A percentile compares a stretch with the other conserved stretches of the same genome.
Evolutionary conservation across 1,284 basidiomycete genomes (phyloP).

Genomic region (Pseudozyma tsukubaensis): DNA sequence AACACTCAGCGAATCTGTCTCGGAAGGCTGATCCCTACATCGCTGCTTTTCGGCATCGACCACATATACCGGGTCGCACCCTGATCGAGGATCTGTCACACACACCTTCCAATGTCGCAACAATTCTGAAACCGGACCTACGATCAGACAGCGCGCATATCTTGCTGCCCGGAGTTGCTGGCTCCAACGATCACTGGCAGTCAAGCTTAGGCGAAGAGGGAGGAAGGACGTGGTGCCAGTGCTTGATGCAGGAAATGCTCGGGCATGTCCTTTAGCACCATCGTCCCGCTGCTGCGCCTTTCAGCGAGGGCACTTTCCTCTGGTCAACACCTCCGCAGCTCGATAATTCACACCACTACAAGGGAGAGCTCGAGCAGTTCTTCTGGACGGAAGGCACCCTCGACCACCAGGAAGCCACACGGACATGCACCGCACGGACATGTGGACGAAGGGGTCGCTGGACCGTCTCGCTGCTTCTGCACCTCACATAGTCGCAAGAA

Average conservation of each 20-base stretch:
- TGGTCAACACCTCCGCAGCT: not conserved
- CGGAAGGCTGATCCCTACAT: too few species aligned
- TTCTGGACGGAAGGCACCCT: not conserved
- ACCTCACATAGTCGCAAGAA: constrained; percentile 15
- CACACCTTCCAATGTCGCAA: constrained; percentile 8
- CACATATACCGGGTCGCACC: not conserved
- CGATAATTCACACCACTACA: not conserved
- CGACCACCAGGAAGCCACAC: not conserved
- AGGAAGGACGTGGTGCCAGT: not conserved
- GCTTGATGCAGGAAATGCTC: constrained; percentile 21
- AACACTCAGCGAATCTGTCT: too few species aligned
- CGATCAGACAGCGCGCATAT: constrained; percentile 12
- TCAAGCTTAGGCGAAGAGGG: not conserved
- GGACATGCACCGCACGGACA: constrained; percentile 35
- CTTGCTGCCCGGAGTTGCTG: constrained; percentile 39
- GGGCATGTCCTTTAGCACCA: constrained; percentile 43
- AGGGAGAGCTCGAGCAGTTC: constrained; percentile 12
- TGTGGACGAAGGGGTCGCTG: constrained; percentile 22
- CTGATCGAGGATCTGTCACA: not conserved
- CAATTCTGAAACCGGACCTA: constrained; percentile 3
- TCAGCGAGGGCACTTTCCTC: constrained; percentile 23
- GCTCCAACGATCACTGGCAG: constrained; percentile 14
- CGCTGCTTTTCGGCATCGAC: too few species aligned
- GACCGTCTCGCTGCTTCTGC: constrained; percentile 48
- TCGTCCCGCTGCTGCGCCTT: constrained; percentile 36